Conservation (phyloP, 1,139 yeast genomes). For the Suhomyces bribrorum region DNA sequence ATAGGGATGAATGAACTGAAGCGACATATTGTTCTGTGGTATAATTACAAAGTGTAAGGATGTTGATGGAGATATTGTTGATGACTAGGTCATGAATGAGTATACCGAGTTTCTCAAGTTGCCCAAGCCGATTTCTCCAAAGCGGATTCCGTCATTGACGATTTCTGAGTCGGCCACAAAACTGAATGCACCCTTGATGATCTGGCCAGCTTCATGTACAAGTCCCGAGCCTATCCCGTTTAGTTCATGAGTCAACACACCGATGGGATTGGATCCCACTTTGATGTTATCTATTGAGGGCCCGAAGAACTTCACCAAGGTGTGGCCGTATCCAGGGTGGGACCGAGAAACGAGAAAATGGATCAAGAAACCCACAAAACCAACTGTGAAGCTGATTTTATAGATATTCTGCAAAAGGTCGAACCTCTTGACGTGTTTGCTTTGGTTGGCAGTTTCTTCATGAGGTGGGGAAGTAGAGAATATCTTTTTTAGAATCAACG, state of each 20-base stretch:
- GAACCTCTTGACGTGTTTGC: slow-evolving; percentile 10
- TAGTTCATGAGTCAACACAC: slow-evolving; percentile 1
- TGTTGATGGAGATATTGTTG: not conserved
- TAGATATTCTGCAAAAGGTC: slow-evolving; percentile 24
- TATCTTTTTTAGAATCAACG: slow-evolving; percentile 34
- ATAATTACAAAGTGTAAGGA: not conserved
- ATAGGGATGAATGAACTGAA: not conserved
- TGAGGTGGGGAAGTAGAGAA: slow-evolving; percentile 19
- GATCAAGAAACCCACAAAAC: slow-evolving; percentile 41
- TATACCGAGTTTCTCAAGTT: slow-evolving; percentile 25
- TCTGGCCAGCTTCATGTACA: slow-evolving; percentile 16
- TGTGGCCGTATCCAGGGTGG: slow-evolving; percentile 17
- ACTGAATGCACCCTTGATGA: slow-evolving; percentile 15
- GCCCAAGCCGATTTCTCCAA: slow-evolving; percentile 38
- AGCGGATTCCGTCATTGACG: slow-evolving; percentile 20
- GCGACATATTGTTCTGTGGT: not conserved
- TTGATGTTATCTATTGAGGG: slow-evolving; percentile 6
- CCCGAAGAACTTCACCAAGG: slow-evolving; percentile 12
- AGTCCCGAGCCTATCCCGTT: slow-evolving; percentile 12
- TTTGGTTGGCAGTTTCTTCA: slow-evolving; percentile 13
- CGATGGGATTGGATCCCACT: too few relatives aligned
- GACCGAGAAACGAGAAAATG: slow-evolving; percentile 37
- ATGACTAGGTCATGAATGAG: slow-evolving; percentile 12
- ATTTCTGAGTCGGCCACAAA: slow-evolving; percentile 20
- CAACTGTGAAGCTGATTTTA: slow-evolving; percentile 42